Percentiles rank a stretch among this genome's conserved stretches.
Conservation (phyloP, 371 early-diverging fungal genomes). For the Haplosporangium sp. region DNA sequence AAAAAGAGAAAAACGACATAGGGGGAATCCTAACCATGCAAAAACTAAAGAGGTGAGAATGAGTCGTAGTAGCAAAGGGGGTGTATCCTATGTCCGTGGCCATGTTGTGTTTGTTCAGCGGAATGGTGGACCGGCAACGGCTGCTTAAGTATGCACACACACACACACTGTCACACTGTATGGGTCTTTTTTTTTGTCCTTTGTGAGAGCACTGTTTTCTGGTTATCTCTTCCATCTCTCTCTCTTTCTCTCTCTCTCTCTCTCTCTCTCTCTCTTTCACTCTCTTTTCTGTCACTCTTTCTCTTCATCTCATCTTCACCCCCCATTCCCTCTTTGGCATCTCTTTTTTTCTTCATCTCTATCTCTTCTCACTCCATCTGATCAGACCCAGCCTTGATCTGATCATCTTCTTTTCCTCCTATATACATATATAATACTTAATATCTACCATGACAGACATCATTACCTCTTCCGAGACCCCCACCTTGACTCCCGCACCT, state of each 20-base stretch:
- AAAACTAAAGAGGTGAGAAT: too few relatives aligned
- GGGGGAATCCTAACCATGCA: too few relatives aligned
- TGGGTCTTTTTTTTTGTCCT: background rate
- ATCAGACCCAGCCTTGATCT: too few relatives aligned
- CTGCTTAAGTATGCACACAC: too few relatives aligned
- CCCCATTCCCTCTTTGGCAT: background rate
- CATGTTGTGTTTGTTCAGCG: background rate
- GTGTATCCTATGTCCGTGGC: too few relatives aligned
- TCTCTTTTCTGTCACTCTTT: conserved; percentile 5
- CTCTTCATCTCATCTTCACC: background rate
- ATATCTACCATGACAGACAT: too few relatives aligned
- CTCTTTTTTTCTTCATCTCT: too few relatives aligned
- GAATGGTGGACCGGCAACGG: background rate
- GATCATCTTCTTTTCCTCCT: too few relatives aligned
- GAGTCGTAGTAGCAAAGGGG: too few relatives aligned
- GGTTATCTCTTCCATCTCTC: conserved; percentile 1
- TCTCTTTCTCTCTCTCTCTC: background rate
- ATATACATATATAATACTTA: too few relatives aligned
- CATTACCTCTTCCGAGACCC: background rate
- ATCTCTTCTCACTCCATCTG: too few relatives aligned
- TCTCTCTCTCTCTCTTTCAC: background rate
- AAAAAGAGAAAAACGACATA: too few relatives aligned
- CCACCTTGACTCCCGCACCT: background rate
- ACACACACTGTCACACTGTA: background rate
- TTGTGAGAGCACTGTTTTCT: background rate